Percentiles rank a stretch among this genome's conserved stretches.
phyloP scores from a whole-genome alignment of 2,329 filamentous ascomycete genomes.

The Pseudogymnoascus sp. region DNA sequence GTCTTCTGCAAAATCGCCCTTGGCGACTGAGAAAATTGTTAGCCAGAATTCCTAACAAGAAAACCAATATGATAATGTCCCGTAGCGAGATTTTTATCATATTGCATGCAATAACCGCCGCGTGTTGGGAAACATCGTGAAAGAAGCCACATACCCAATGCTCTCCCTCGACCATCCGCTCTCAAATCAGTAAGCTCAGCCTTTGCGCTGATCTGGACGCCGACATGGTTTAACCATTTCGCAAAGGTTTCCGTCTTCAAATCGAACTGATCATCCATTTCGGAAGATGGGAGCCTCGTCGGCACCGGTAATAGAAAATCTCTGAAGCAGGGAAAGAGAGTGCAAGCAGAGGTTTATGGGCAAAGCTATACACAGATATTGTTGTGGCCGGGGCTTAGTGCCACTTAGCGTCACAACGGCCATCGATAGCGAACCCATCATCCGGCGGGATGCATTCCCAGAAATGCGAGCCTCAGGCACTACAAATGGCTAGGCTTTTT shows the following conservation, averaged over 20 bases:
- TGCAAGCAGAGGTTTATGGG: not conserved
- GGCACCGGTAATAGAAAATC: not conserved
- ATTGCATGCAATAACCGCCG: conserved; percentile 6
- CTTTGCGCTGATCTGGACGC: conserved; percentile 47
- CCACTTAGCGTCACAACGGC: conserved; percentile 6
- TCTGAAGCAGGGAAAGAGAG: not conserved
- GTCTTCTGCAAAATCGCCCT: conserved; percentile 47
- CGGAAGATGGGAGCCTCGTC: not conserved
- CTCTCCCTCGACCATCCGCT: conserved; percentile 46
- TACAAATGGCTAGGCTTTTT: not conserved
- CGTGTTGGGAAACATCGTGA: conserved; percentile 14
- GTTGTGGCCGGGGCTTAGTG: conserved; percentile 7
- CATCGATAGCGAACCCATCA: conserved; percentile 1
- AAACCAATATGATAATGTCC: conserved; percentile 7
- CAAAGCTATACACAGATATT: conserved; percentile 7
- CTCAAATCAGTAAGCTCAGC: conserved; percentile 50
- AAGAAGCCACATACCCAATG: conserved; percentile 45
- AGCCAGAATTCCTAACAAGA: conserved; percentile 10
- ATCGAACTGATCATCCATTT: conserved; percentile 8
- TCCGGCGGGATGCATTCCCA: not conserved
- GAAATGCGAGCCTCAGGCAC: not conserved
- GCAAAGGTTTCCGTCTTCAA: conserved; percentile 42
- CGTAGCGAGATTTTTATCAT: not conserved
- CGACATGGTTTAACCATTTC: conserved; percentile 44
- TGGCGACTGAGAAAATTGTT: conserved; percentile 42